Base-by-base conservation (phyloP, 2,329 filamentous ascomycete species). In the Neonectria neomacrospora region DNA sequence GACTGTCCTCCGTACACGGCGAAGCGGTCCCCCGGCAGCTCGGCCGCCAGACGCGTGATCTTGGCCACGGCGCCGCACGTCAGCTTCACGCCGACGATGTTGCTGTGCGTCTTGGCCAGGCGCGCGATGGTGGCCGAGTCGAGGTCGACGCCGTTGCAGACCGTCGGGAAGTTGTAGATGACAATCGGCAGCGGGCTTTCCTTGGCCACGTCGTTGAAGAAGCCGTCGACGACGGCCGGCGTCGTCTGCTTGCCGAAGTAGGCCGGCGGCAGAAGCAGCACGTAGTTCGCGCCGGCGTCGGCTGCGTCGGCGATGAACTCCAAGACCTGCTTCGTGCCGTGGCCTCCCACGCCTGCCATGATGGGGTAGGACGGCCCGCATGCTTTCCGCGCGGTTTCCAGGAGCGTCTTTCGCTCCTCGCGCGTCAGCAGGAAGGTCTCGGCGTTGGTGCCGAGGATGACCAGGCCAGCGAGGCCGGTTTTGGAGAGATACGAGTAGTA, bases 361-460 rank as follows among this genome's bases (percentile, higher is more conserved):
- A 97, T 85, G 34, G 94, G 94, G 77, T 94, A 97, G 75, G 94
- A 90, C 0, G 93, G 91, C 0, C 94, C 94, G 41, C 96, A 90
- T 61, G 88, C 88, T 73, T 91, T 90, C 51, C 94, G 88, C 77
- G 88, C 89, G 3, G 84, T 79, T 39, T 79, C 74, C n/a, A 91
- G 80, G 2, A 90, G 81, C 41, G 80, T 78, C 56, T 79, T 80
- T 53, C 87, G 83, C 75, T 90, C 87, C 67, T 86, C 83, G 22
- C 85, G 85, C 2, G 86, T 88, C 28, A 87, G 67, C 34, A 87
- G 80, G 71, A 86, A 86, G 11, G 85, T 81, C 70, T 87, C 85
- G 11, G 85, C 82, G 70, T 87, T 87, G 30, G 85, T 86, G 26
- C 85, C 85, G 26, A 86, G 79, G 54, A 86, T 80, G 10, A 86